Base-by-base conservation (phyloP, 805 yeast species). In the Candida yuanshanica region DNA sequence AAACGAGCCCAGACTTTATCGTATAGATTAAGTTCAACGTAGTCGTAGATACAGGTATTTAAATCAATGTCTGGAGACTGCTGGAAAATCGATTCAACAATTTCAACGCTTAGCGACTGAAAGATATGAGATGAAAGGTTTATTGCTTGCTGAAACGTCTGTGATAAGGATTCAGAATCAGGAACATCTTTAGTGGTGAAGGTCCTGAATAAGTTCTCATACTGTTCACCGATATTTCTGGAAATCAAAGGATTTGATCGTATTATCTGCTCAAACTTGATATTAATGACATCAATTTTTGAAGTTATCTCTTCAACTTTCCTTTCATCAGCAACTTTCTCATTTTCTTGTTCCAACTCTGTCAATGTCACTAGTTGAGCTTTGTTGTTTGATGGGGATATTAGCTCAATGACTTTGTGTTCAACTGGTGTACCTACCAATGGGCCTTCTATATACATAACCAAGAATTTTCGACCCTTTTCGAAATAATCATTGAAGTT, bases 11-110 rank as follows among this genome's bases (percentile, higher is more conserved):
- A 85, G 7, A 88, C 55, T 45, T 73, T 75, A 47, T 77, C 83
- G 51, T 79, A 83, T 24, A 87, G 58, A 42, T 79, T 79, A 45
- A 70, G 51, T 51, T 90, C 96, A 13, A 86, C 80, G 50, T 86
- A 86, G 41, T 77, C 78, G 51, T 79, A 82, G 2, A 88, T 67
- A 35, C 78, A 65, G 43, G 67, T 68, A 48, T 68, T 75, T 47
- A 78, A 60, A 43, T 81, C 77, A 14, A 71, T 45, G 1, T 54
- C 59, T 0, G 75, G 72, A 33, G 66, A 59, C 11, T 25, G 31
- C 14, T 52, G 46, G 7, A 51, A 42, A 9, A 63, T 49, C 4
- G 50, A 39, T 4, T 65, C 49, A 5, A 59, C 45, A 3, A 53
- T 38, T 7, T 52, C 56, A n/a, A 45, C 47, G 16, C 39, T 46